Base-by-base conservation (phyloP, 352 stramenopile genomes). In the Phytophthora quininea region DNA sequence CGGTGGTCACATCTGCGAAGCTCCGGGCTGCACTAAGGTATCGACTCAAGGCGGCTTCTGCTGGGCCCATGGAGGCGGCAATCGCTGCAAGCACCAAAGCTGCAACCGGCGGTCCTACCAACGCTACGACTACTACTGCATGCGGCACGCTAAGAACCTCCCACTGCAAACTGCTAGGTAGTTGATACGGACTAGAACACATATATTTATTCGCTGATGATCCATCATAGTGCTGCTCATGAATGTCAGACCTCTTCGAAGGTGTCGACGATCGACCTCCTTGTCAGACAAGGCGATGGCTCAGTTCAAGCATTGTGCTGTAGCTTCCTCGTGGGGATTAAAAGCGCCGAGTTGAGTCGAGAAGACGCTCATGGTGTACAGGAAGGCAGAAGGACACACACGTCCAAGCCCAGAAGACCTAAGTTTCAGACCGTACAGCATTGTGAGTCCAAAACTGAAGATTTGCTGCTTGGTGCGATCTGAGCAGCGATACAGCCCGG, bases 61-160 rank as follows among this genome's bases (percentile, higher is more conserved):
- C 73, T 88, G 80, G 76, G 79, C 79, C 3, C 81, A 90, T 61
- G 80, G 80, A 30, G 80, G 78, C 47, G 79, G 80, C 55, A 82
- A 83, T 65, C 77, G 77, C 60, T 86, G 77, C 66, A 59, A 58
- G 19, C 63, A 79, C 24, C 71, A 86, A 2, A 71, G 74, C 50
- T 86, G 77, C 69, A 80, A 64, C 46, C 77, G 77, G 47, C 77
- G 74, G 40, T 82, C 77, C 42, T 86, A 86, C 69, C 74, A 79
- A 46, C 82, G 81, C 63, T 79, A 81, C 59, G 64, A 69, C 63
- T 83, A 86, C 69, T 86, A 72, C 50, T 86, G 77, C 63, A 58
- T 80, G 49, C 67, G 80, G 59, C 76, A 84, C 59, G 43, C 55
- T 10, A 48, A 48, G 35, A n/a, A n/a, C n/a, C n/a, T n/a, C n/a